Base-by-base conservation (phyloP, 2,329 filamentous ascomycete species). In the Biscogniauxia marginata region DNA sequence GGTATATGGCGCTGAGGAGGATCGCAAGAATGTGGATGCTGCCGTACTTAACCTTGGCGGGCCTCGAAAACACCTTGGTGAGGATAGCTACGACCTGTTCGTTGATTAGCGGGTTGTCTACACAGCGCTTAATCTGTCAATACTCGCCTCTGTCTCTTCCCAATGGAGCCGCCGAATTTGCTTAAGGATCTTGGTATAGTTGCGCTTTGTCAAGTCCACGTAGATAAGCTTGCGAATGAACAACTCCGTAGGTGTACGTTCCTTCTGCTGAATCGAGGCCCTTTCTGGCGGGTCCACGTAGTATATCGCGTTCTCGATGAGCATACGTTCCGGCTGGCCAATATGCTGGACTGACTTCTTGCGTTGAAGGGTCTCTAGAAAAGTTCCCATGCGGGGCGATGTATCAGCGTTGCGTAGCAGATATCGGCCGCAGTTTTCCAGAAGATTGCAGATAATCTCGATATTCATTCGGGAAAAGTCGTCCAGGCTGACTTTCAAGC, bases 401-500 rank as follows among this genome's bases (percentile, higher is more conserved):
- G 96, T 98, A 60, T 98, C 93, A 0, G 91, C 88, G 64, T 95
- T 98, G 50, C 93, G 90, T 56, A 99, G 82, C 20, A 99, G 79
- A 73, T 97, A 99, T 18, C 95, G 86, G 46, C 95, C 95, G 69
- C 96, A 99, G 62, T 98, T 98, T 72, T 99, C 95, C 20, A 99
- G 81, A 23, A 99, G 80, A 68, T 96, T 96, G 68, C 93, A 96
- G 61, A 99, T 93, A 65, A 99, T 97, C 73, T 99, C 96, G 61
- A 99, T 97, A 69, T 99, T 99, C 90, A 97, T 97, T 59, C 93
- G 85, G 2, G 95, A 97, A 70, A 99, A 99, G 69, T 99, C 95
- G 67, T 99, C 95, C 23, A 99, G 77, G 64, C 93, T 96, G 71
- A 99, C 93, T 73, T 97, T 99, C 66, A 99, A 85, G 70, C 95